These are phyloP conservation scores for Backusella liffmaniae DNA, from an alignment of 192 early-diverging fungal species.

Conservation along the genomic window DNA sequence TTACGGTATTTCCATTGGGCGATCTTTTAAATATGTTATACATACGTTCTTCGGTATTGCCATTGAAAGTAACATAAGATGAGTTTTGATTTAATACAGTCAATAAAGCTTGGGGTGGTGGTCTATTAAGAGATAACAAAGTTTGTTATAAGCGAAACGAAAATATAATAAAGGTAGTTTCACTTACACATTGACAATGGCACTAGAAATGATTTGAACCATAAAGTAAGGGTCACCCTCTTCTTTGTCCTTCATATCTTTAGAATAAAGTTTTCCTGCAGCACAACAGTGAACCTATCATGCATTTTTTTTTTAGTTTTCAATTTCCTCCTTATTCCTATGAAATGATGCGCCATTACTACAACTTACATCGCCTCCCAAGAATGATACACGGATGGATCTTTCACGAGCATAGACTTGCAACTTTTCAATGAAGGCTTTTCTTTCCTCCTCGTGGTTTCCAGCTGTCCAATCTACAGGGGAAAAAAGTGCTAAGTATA, in stretches of 20 bases:
- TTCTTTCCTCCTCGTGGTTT: slow-evolving; percentile 70
- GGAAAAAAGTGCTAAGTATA: not conserved
- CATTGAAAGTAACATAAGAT: slow-evolving; percentile 54
- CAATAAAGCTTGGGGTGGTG: slow-evolving; percentile 72
- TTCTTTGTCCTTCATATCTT: slow-evolving; percentile 49
- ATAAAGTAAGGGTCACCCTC: slow-evolving; percentile 68
- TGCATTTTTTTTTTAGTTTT: not conserved
- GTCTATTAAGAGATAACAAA: slow-evolving; percentile 22
- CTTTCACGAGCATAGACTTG: slow-evolving; percentile 61
- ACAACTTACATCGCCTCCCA: slow-evolving; percentile 78
- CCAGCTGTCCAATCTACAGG: slow-evolving; percentile 55
- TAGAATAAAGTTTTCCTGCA: slow-evolving; percentile 58
- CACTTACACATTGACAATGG: slow-evolving; percentile 69
- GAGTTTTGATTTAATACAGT: slow-evolving; percentile 62
- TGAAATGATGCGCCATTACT: not conserved
- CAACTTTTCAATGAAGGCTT: slow-evolving; percentile 58
- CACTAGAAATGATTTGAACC: slow-evolving; percentile 79
- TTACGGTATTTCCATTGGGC: slow-evolving; percentile 58
- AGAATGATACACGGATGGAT: slow-evolving; percentile 72
- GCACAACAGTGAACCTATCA: slow-evolving; percentile 62
- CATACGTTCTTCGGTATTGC: slow-evolving; percentile 69
- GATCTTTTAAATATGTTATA: slow-evolving; percentile 66
- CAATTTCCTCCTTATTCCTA: not conserved
- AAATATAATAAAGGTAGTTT: not conserved
- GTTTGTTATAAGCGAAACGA: not conserved